phyloP scores from a whole-genome alignment of 352 stramenopile genomes.

The Phytophthora vignae region DNA sequence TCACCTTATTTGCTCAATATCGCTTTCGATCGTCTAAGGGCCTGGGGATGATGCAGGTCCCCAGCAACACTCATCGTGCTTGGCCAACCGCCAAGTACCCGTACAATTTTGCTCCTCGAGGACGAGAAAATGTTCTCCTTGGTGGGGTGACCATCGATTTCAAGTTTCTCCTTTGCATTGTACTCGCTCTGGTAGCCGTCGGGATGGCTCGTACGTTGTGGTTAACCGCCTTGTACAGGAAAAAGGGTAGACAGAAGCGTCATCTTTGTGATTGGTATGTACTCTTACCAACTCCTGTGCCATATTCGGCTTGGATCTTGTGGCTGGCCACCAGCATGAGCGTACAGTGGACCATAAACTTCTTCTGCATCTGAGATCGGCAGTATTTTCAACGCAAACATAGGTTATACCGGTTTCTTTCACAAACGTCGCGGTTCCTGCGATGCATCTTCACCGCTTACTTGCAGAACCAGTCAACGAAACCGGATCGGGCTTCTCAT shows the following conservation, averaged over 20 bases:
- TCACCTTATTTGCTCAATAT: slow-evolving; percentile 38
- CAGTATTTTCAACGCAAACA: not conserved
- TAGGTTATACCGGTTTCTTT: not conserved
- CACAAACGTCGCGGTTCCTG: not conserved
- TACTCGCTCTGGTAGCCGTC: not conserved
- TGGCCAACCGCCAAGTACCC: slow-evolving; percentile 16
- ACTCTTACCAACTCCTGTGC: slow-evolving; percentile 19
- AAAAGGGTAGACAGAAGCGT: not conserved
- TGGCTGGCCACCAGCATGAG: slow-evolving; percentile 20
- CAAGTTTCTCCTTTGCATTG: slow-evolving; percentile 30
- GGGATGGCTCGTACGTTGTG: not conserved
- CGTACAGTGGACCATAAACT: slow-evolving; percentile 26
- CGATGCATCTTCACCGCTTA: not conserved
- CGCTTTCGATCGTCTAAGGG: slow-evolving; percentile 21
- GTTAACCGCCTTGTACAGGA: not conserved
- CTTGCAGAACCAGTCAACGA: not conserved
- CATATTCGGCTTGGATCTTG: slow-evolving; percentile 4
- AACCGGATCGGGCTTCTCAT: not conserved
- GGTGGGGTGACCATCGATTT: slow-evolving; percentile 33
- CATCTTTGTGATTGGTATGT: not conserved
- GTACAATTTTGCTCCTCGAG: slow-evolving; percentile 11
- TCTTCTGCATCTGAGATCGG: slow-evolving; percentile 22
- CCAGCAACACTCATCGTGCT: not conserved
- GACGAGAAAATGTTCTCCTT: slow-evolving; percentile 9
- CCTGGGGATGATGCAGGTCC: slow-evolving; percentile 5